Percentiles rank a stretch among this genome's conserved stretches.
Conservation (phyloP, 2,329 filamentous ascomycete genomes). For the Microascus cirrosus region DNA sequence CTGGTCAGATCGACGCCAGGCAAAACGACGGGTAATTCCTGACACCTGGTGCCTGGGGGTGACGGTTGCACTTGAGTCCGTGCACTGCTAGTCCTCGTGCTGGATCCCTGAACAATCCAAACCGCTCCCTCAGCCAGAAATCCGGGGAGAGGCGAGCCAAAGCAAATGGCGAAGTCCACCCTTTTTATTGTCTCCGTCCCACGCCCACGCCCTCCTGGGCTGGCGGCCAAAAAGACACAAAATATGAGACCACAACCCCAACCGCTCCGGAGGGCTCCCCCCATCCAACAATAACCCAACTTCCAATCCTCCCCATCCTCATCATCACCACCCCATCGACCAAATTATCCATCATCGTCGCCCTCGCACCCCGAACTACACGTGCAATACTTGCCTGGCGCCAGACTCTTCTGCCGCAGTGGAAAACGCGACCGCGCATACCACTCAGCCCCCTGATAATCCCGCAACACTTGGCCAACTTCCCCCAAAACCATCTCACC, state of each 20-base stretch:
- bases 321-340: slow-evolving; percentile 8
- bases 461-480: slow-evolving; percentile 1
- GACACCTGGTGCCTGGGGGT: background rate
- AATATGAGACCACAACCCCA: slow-evolving; percentile 24
- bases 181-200: slow-evolving; percentile 4
- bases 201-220: slow-evolving; percentile 3
- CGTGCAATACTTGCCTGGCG: background rate
- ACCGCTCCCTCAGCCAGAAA: slow-evolving; percentile 2
- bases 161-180: slow-evolving; percentile 4
- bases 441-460: background rate
- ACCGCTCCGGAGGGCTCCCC: slow-evolving; percentile 23
- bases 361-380: background rate
- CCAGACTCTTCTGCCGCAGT: background rate
- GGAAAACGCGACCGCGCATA: slow-evolving; percentile 2
- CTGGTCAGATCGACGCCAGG: background rate
- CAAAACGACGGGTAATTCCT: background rate
- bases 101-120: slow-evolving; percentile 2
- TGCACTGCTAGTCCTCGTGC: background rate
- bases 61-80: background rate
- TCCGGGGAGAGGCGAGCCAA: slow-evolving; percentile 1
- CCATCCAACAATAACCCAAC: slow-evolving; percentile 13
- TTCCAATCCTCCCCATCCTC: slow-evolving; percentile 10
- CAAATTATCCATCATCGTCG: slow-evolving; percentile 6
- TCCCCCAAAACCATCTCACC: background rate
- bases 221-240: slow-evolving; percentile 10